Base-by-base conservation (phyloP, 345 rosid genomes). In the Cochlearia excelsa region DNA sequence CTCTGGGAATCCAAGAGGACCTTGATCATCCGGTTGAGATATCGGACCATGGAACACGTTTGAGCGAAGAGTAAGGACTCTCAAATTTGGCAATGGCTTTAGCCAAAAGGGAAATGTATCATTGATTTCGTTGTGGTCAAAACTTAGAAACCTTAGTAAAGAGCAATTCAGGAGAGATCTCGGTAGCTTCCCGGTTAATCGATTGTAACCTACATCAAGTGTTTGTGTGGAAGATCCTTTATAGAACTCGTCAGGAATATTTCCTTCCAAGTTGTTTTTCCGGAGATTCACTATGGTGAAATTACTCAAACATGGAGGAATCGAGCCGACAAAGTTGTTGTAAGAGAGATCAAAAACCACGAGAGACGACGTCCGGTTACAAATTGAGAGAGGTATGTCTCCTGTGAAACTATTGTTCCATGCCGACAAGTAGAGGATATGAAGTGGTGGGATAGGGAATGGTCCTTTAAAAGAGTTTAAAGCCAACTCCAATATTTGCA, bases 341-440 rank as follows among this genome's bases (percentile, higher is more conserved):
- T 67, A 67, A 3, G 66, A 59, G 2, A 67, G 59, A 59, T 67
- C 72, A 59, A 67, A 30, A 59, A 59, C 8, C 6, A 44, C 23
- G 3, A 67, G 54, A 37, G 7, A 10, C 6, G 7, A 10, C 6
- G 54, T 51, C 37, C 72, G 16, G 72, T 67, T 67, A 51, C 72
- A 67, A 1, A 9, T 47, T 46, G 66, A 67, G 9, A 52, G 42
- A 59, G 72, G 66, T 5, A 59, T 67, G 0, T 59, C 26, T 45
- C 72, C 72, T 0, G 66, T 59, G 54, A 67, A 67, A 30, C 72
- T 67, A 7, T 67, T 67, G 72, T 67, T 67, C 66, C 66, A 52
- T 9, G 34, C 66, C 44, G 72, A 59, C 42, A 67, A 42, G 60
- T 59, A 9, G 54, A 51, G 59, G 42, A 67, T 45, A 37, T 59